A percentile compares a stretch with the other conserved stretches of the same genome.
These are phyloP conservation scores for Magnolia sinica DNA, from an alignment of 164 flowering plant genomes.

Conservation along the genomic window DNA sequence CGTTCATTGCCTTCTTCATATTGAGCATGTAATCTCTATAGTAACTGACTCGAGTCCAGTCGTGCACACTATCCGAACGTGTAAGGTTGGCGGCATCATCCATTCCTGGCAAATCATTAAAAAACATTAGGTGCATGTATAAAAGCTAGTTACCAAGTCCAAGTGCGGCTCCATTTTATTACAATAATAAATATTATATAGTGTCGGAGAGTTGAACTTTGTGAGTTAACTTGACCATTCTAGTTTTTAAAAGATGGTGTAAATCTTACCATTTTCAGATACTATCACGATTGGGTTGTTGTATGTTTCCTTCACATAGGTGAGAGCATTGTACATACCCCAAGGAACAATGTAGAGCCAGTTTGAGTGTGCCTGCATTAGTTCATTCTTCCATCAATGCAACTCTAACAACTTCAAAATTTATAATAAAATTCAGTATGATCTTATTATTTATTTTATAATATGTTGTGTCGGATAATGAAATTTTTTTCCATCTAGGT, in stretches of 20 bases:
- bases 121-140: neutral
- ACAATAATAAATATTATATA: too few species aligned
- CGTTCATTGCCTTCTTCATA: constrained; percentile 60
- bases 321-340: constrained; percentile 25
- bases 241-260: too few species aligned
- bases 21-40: constrained; percentile 49
- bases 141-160: neutral
- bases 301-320: constrained; percentile 18
- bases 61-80: constrained; percentile 49
- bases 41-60: constrained; percentile 53
- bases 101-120: constrained; percentile 48
- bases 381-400: too few species aligned
- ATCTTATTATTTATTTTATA: too few species aligned
- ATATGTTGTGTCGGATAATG: too few species aligned
- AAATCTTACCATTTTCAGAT: constrained; percentile 26
- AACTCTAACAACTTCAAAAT: too few species aligned
- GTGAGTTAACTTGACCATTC: too few species aligned
- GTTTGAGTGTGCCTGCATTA: constrained; percentile 16
- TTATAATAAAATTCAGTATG: too few species aligned
- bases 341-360: constrained; percentile 23
- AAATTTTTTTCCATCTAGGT: too few species aligned
- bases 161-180: too few species aligned
- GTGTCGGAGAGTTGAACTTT: too few species aligned
- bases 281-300: constrained; percentile 19
- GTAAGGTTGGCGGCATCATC: constrained; percentile 71